Conservation (phyloP, 805 yeast species). For the Cephaloascus albidus region DNA sequence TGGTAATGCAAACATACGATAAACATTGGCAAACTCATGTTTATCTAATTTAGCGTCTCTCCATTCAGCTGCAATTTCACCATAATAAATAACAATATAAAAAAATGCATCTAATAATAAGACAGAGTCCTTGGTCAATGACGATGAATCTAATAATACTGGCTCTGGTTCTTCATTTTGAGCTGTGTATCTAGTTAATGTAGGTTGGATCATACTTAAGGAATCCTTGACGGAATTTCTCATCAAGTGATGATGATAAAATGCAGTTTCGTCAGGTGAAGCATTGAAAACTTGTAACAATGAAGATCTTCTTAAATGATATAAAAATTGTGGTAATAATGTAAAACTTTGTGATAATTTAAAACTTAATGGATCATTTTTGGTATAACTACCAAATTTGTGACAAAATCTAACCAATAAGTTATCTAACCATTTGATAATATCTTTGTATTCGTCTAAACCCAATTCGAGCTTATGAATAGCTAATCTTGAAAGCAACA, state of each 20-base stretch:
- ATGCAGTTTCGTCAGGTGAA: constrained; percentile 37
- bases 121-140: constrained; percentile 6
- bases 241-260: constrained; percentile 22
- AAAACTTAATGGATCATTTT: constrained; percentile 2
- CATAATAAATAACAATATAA: constrained; percentile 12
- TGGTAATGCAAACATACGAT: constrained; percentile 30
- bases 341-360: constrained; percentile 8
- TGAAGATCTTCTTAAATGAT: constrained; percentile 23
- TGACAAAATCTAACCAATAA: constrained; percentile 15
- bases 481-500: constrained; percentile 19
- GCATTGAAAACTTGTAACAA: constrained; percentile 28
- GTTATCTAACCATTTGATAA: constrained; percentile 15
- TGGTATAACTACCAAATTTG: constrained; percentile 16
- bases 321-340: constrained; percentile 19
- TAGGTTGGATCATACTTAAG: constrained; percentile 17
- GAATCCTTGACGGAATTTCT: constrained; percentile 10
- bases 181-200: constrained; percentile 8
- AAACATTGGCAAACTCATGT: constrained; percentile 29
- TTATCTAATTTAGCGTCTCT: constrained; percentile 27
- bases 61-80: constrained; percentile 18
- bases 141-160: constrained; percentile 5
- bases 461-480: constrained; percentile 28
- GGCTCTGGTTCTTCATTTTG: constrained; percentile 2
- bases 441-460: constrained; percentile 19
- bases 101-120: constrained; percentile 14